Evolutionary conservation across 2,329 filamentous ascomycete genomes (phyloP).

Genomic region (Diplodia seriata): DNA sequence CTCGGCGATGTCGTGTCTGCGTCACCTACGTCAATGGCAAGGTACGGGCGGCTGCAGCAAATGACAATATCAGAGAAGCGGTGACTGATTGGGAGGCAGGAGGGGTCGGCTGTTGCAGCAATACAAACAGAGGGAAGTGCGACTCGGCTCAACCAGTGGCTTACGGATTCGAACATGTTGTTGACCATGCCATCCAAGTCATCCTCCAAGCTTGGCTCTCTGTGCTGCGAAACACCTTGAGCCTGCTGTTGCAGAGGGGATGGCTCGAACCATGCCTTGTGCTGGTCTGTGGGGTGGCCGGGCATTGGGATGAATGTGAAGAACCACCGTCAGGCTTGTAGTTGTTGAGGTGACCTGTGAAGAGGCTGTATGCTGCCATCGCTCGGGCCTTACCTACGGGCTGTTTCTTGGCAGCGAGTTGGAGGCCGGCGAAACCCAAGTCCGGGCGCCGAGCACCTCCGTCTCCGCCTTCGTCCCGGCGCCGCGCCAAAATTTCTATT

Average conservation of each 20-base stretch:
- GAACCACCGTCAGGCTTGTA: too few relatives aligned
- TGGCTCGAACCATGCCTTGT: neutral
- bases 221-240: neutral
- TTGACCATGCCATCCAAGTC: neutral
- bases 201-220: conserved; percentile 3
- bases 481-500: conserved; percentile 20
- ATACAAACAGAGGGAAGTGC: neutral
- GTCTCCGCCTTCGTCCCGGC: conserved; percentile 1
- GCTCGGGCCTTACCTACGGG: neutral
- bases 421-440: conserved; percentile 8
- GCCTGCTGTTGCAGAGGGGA: neutral
- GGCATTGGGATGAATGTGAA: neutral
- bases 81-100: neutral
- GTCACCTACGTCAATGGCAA: conserved; percentile 16
- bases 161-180: conserved; percentile 14
- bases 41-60: neutral
- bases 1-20: conserved; percentile 41
- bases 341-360: neutral
- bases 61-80: neutral
- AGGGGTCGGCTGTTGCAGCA: neutral
- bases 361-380: neutral
- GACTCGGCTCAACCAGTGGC: neutral
- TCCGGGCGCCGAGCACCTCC: conserved; percentile 7
- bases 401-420: neutral
- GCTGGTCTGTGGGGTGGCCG: neutral